phyloP scores from a whole-genome alignment of 352 stramenopile genomes.

The Pythium coloratum region DNA sequence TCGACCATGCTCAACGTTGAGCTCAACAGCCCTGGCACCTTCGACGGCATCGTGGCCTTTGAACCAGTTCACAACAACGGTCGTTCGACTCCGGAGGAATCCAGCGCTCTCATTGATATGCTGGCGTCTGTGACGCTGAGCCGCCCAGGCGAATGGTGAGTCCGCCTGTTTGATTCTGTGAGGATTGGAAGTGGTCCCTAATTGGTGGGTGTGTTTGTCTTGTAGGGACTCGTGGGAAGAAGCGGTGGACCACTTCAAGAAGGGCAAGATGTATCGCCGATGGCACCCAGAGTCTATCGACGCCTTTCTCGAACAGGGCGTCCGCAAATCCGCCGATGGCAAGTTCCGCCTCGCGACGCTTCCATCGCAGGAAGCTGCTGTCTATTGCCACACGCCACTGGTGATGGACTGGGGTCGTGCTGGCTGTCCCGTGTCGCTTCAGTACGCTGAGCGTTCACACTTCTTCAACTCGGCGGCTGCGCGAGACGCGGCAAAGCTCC shows the following conservation, averaged over 20 bases:
- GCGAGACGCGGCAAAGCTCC: background rate
- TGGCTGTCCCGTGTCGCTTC: conserved; percentile 15
- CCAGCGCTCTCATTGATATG: conserved; percentile 12
- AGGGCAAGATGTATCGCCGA: conserved; percentile 14
- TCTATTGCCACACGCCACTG: conserved; percentile 23
- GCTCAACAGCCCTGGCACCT: conserved; percentile 38
- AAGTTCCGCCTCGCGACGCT: conserved; percentile 20
- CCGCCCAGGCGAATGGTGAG: conserved; percentile 18
- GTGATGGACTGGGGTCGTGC: conserved; percentile 12
- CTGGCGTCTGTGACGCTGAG: conserved; percentile 17
- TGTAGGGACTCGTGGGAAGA: conserved; percentile 26
- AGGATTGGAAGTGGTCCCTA: background rate
- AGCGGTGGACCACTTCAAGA: conserved; percentile 24
- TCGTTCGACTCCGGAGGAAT: background rate
- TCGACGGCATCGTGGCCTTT: conserved; percentile 40
- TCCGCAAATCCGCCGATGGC: conserved; percentile 11
- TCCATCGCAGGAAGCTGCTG: conserved; percentile 18
- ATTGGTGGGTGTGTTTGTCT: background rate
- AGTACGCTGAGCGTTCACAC: conserved; percentile 15
- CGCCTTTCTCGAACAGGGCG: conserved; percentile 20
- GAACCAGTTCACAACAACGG: conserved; percentile 32
- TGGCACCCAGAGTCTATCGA: conserved; percentile 22
- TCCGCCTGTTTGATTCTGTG: background rate
- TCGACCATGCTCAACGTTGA: conserved; percentile 41
- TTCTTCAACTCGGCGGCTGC: conserved; percentile 23